Evolutionary conservation across 495 filamentous ascomycete genomes (phyloP).

Genomic region (Penicillium subrubescens): DNA sequence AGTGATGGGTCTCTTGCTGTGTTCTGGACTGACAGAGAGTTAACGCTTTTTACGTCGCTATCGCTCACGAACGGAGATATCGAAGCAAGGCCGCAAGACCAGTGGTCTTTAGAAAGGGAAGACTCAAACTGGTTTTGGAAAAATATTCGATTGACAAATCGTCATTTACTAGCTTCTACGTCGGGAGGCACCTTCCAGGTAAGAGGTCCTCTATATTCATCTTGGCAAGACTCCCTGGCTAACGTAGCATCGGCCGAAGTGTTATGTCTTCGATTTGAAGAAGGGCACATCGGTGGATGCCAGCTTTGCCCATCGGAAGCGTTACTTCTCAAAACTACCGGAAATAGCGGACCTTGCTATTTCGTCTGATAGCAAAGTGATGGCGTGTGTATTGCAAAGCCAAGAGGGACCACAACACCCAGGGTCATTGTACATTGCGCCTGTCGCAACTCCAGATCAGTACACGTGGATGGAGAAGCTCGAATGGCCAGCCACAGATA

Average conservation of each 20-base stretch:
- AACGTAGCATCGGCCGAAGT: background rate
- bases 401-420: background rate
- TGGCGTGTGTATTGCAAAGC: background rate
- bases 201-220: background rate
- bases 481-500: background rate
- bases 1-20: background rate
- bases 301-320: background rate
- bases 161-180: background rate
- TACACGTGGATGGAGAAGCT: background rate
- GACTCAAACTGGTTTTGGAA: background rate
- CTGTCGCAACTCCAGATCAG: background rate
- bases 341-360: background rate
- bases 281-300: background rate
- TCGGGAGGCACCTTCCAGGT: background rate
- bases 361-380: background rate
- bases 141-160: background rate
- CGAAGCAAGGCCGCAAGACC: background rate
- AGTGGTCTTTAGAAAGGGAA: background rate
- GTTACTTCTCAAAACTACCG: background rate
- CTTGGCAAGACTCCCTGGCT: background rate
- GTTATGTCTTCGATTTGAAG: background rate
- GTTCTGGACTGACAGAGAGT: background rate
- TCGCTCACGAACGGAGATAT: background rate
- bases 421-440: background rate
- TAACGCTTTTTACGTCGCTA: background rate